These are phyloP conservation scores for Vitis hybrid DNA, from an alignment of 177 flowering plant species.

Conservation along the genomic window DNA sequence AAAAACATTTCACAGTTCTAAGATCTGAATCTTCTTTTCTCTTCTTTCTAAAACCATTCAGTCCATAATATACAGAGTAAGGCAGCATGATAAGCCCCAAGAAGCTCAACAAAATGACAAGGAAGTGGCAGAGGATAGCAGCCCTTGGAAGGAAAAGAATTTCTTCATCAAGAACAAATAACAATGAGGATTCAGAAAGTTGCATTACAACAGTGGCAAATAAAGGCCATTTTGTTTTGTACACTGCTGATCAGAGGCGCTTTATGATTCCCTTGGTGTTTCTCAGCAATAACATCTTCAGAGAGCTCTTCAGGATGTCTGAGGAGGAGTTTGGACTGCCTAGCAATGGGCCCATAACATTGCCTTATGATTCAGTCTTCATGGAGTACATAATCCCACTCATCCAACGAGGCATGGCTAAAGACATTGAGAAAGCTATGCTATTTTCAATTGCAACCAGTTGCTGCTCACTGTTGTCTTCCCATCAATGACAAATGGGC, in stretches of 20 bases:
- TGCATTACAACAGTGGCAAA: neutral
- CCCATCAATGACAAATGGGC: neutral
- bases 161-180: too few relatives aligned
- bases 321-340: slow-evolving; percentile 27
- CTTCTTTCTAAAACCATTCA: too few relatives aligned
- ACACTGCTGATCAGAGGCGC: slow-evolving; percentile 25
- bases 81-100: too few relatives aligned
- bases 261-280: slow-evolving; percentile 31
- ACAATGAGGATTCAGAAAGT: too few relatives aligned
- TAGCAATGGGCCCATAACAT: slow-evolving; percentile 22
- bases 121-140: slow-evolving; percentile 17
- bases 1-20: too few relatives aligned
- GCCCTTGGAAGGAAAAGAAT: neutral
- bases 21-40: too few relatives aligned
- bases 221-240: slow-evolving; percentile 29
- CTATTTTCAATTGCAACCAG: neutral
- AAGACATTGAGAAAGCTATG: slow-evolving; percentile 25
- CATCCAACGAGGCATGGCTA: neutral
- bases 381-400: slow-evolving; percentile 22
- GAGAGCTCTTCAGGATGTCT: slow-evolving; percentile 29
- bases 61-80: too few relatives aligned
- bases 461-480: too few relatives aligned
- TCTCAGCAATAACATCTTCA: slow-evolving; percentile 21
- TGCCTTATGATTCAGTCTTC: slow-evolving; percentile 28
- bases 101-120: slow-evolving; percentile 2